A percentile compares a stretch with the other conserved stretches of the same genome.
Evolutionary conservation across 371 early-diverging fungal genomes (phyloP).

Genomic region (Lichtheimia ornata): DNA sequence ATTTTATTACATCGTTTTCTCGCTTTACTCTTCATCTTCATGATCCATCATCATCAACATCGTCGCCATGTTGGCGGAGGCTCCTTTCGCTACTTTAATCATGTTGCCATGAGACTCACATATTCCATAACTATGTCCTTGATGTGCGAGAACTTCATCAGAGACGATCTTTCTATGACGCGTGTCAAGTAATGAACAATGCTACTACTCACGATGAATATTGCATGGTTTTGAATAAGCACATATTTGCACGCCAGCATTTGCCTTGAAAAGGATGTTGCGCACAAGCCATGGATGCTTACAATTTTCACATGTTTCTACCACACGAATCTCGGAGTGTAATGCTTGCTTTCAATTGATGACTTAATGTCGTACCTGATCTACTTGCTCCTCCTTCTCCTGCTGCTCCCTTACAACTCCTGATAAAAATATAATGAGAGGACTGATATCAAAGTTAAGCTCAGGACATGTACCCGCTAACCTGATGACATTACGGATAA

Average conservation of each 20-base stretch:
- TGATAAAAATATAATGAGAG: not conserved
- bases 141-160: not conserved
- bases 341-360: conserved; percentile 1
- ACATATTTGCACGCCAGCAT: not conserved
- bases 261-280: conserved; percentile 13
- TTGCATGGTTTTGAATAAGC: conserved; percentile 8
- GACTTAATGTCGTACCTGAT: conserved; percentile 3
- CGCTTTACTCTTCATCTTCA: too few species aligned
- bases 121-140: not conserved
- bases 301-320: conserved; percentile 10
- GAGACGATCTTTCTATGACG: too few species aligned
- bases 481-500: too few species aligned
- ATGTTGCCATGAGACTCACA: not conserved
- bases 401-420: not conserved
- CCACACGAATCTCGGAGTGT: not conserved
- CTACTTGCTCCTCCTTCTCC: not conserved
- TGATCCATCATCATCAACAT: too few species aligned
- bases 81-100: not conserved
- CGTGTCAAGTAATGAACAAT: not conserved
- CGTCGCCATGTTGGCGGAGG: not conserved
- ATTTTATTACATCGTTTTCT: too few species aligned
- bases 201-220: not conserved
- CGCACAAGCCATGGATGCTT: conserved; percentile 11
- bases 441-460: not conserved
- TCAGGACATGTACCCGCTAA: too few species aligned